phyloP scores from a whole-genome alignment of 805 yeast genomes.

The Brettanomyces custersianus region DNA sequence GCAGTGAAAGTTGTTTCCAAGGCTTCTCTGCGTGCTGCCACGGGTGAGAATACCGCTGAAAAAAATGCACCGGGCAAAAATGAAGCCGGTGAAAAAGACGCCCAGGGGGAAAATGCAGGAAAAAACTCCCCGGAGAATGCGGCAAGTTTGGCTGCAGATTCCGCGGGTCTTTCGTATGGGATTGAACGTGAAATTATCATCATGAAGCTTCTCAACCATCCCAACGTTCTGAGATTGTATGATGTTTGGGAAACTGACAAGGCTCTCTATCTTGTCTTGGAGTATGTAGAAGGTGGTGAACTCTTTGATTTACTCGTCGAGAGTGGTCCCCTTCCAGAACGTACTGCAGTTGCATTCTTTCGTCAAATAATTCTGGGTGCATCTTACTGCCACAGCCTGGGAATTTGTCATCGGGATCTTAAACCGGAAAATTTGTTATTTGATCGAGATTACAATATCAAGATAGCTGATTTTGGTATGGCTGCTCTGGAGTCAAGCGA shows the following conservation, averaged over 20 bases:
- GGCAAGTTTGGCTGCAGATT: constrained; percentile 30
- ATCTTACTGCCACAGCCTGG: constrained; percentile 55
- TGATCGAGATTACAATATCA: constrained; percentile 80
- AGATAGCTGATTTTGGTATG: constrained; percentile 98
- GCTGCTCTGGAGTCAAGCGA: constrained; percentile 87
- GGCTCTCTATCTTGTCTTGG: constrained; percentile 77
- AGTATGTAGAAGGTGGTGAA: constrained; percentile 97
- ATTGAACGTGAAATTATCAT: constrained; percentile 79
- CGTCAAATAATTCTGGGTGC: constrained; percentile 61
- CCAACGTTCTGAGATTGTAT: constrained; percentile 67
- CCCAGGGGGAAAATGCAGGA: constrained; percentile 16
- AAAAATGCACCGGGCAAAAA: too few species aligned
- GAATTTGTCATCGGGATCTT: constrained; percentile 69
- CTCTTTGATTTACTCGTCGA: constrained; percentile 85
- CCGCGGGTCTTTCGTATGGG: constrained; percentile 66
- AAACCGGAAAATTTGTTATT: constrained; percentile 73
- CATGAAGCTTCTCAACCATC: constrained; percentile 73
- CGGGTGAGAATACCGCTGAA: too few species aligned
- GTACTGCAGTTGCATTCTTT: constrained; percentile 85
- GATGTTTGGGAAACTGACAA: constrained; percentile 86
- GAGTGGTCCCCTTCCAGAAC: constrained; percentile 79
- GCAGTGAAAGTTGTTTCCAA: constrained; percentile 97
- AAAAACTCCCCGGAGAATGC: constrained; percentile 6
- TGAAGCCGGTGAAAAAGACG: not conserved
- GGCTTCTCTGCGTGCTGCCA: constrained; percentile 42